Percentiles rank a stretch among this genome's conserved stretches.
Evolutionary conservation across 2,329 filamentous ascomycete species (phyloP).

Genomic region (Capronia epimyces): DNA sequence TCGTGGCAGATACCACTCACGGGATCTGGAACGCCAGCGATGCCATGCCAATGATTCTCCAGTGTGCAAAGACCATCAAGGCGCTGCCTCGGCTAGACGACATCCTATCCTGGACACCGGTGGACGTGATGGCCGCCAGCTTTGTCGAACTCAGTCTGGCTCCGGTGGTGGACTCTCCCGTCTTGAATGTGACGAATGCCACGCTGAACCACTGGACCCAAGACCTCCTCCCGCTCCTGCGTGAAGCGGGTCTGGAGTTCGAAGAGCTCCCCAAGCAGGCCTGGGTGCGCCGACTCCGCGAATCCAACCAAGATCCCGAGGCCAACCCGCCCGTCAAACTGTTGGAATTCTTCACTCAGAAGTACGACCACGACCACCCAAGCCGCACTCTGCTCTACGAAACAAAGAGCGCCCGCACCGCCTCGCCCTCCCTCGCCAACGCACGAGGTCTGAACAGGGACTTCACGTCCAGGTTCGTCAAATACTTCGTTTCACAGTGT

Average conservation of each 20-base stretch:
- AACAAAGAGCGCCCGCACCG: too few species aligned
- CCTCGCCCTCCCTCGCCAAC: too few species aligned
- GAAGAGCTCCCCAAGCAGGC: slow-evolving; percentile 28
- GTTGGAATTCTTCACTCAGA: slow-evolving; percentile 49
- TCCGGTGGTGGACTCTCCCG: slow-evolving; percentile 26
- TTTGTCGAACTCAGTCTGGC: slow-evolving; percentile 31
- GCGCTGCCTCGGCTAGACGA: slow-evolving; percentile 45
- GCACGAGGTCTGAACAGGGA: too few species aligned
- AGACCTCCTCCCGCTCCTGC: slow-evolving; percentile 51
- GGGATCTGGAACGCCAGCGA: slow-evolving; percentile 51
- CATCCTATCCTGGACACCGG: slow-evolving; percentile 40
- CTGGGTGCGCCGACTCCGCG: slow-evolving; percentile 38
- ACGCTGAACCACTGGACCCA: slow-evolving; percentile 37
- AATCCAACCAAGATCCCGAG: slow-evolving; percentile 45
- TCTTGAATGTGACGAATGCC: slow-evolving; percentile 53
- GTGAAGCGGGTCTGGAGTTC: slow-evolving; percentile 40
- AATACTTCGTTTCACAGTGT: too few species aligned
- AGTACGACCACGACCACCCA: too few species aligned
- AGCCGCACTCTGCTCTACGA: too few species aligned
- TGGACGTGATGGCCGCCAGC: slow-evolving; percentile 37
- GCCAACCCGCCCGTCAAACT: slow-evolving; percentile 51
- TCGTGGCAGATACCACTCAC: slow-evolving; percentile 44
- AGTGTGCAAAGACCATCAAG: slow-evolving; percentile 39
- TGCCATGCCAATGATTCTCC: slow-evolving; percentile 50
- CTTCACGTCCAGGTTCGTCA: too few species aligned